Conservation (phyloP, 2,329 filamentous ascomycete species). For the Aspergillus aculeatinus region DNA sequence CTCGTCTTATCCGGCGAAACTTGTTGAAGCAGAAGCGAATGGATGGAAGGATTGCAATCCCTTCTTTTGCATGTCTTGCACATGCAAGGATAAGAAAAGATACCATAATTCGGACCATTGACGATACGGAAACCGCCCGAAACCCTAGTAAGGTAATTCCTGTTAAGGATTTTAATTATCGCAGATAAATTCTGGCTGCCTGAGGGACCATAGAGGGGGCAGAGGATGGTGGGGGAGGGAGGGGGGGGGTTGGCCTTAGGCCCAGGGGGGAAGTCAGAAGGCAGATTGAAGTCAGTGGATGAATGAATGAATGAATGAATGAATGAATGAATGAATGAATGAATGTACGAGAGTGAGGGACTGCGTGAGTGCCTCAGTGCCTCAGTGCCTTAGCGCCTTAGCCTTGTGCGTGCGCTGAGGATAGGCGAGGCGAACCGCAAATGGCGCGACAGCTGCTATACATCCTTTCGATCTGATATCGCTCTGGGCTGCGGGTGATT, state of each 20-base stretch:
- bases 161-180: not conserved
- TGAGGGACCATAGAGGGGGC: not conserved
- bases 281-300: too few relatives aligned
- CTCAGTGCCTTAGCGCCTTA: not conserved
- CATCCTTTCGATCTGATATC: not conserved
- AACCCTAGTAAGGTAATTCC: not conserved
- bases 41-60: slow-evolving; percentile 7
- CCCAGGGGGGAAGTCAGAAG: too few relatives aligned
- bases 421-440: not conserved
- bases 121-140: slow-evolving; percentile 1
- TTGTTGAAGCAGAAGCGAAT: slow-evolving; percentile 1
- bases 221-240: too few relatives aligned
- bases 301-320: too few relatives aligned
- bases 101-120: not conserved
- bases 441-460: not conserved
- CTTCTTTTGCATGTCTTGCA: slow-evolving; percentile 3
- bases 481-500: not conserved
- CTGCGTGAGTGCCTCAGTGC: not conserved
- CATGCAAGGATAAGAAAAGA: not conserved
- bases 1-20: not conserved
- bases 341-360: too few relatives aligned
- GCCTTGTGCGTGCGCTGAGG: not conserved
- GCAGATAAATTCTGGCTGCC: not conserved
- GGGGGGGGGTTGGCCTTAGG: too few relatives aligned
- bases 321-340: too few relatives aligned